These are phyloP conservation scores for Solanum corneliomulleri DNA, from an alignment of 257 asterid species.

Conservation along the genomic window DNA sequence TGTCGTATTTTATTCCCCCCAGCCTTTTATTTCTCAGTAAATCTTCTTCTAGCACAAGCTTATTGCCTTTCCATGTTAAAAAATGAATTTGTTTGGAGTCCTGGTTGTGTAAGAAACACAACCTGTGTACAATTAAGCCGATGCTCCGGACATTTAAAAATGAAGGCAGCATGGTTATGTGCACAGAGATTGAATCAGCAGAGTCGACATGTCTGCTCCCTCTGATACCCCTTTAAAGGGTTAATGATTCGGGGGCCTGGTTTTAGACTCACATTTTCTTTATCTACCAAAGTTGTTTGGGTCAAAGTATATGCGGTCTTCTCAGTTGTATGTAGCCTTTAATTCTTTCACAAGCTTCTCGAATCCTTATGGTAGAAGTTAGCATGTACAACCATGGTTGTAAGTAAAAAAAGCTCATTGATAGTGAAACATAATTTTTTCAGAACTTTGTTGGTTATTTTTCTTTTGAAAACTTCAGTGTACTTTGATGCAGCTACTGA, in stretches of 20 bases:
- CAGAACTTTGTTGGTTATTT: not conserved
- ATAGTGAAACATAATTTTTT: not conserved
- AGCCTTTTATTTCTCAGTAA: not conserved
- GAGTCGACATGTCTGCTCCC: not conserved
- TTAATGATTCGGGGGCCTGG: not conserved
- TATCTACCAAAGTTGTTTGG: not conserved
- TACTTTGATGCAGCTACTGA: not conserved
- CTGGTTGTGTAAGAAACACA: not conserved
- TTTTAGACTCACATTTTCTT: not conserved
- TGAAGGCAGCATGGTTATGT: not conserved
- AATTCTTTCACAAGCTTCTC: not conserved
- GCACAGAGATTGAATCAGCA: not conserved
- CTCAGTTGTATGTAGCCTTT: not conserved
- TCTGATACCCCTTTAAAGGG: not conserved
- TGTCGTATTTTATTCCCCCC: not conserved
- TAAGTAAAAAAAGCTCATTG: not conserved
- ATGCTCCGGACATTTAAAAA: not conserved
- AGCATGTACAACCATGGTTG: not conserved
- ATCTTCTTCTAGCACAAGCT: not conserved
- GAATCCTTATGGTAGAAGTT: not conserved
- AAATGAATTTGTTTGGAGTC: not conserved
- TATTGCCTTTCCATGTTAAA: not conserved
- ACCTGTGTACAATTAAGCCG: not conserved
- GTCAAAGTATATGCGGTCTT: not conserved
- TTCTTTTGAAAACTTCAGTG: not conserved